Base-by-base conservation (phyloP, 352 stramenopile genomes). In the Halophytophthora polymorphica region DNA sequence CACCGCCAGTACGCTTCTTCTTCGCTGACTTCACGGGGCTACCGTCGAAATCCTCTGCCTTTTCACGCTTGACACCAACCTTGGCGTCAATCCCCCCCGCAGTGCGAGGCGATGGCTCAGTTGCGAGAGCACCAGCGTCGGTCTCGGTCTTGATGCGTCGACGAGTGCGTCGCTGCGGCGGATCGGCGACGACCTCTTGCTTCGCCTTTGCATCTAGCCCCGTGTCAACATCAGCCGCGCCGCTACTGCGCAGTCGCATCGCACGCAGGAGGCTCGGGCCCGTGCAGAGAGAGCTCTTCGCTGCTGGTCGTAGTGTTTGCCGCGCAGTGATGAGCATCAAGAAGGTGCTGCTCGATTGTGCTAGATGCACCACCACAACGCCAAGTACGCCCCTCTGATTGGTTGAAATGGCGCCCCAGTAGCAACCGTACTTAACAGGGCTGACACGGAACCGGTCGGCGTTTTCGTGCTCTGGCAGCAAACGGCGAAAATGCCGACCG, bases 401-500 rank as follows among this genome's bases (percentile, higher is more conserved):
- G 25, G 25, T n/a, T n/a, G n/a, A n/a, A n/a, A n/a, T n/a, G n/a
- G n/a, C n/a, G n/a, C n/a, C n/a, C n/a, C 25, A 31, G 25, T 10
- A 31, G 4, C 4, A 4, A 8, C 8, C 25, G 25, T 31, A 31
- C 25, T 31, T 31, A 31, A 31, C 8, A 4, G 25, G 4, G 25
- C 8, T 8, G 8, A 31, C 8, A 31, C 25, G 8, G 25, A 31
- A 31, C 25, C 8, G 25, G 25, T 31, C 8, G n/a, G 12, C 17
- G 35, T 15, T 40, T 43, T 31, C 29, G n/a, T 17, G 41, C 42
- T 13, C 10, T n/a, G n/a, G n/a, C 4, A 53, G 31, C 2, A 33
- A 42, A 42, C n/a, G 33, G 14, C 18, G 25, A 62, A 37, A 35
- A 91, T 91, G 80, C 80, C 80, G 50, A 91, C 77, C 25, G 80